A percentile compares a stretch with the other conserved stretches of the same genome.
Evolutionary conservation across 495 filamentous ascomycete species (phyloP).

Genomic region (Neurospora discreta): DNA sequence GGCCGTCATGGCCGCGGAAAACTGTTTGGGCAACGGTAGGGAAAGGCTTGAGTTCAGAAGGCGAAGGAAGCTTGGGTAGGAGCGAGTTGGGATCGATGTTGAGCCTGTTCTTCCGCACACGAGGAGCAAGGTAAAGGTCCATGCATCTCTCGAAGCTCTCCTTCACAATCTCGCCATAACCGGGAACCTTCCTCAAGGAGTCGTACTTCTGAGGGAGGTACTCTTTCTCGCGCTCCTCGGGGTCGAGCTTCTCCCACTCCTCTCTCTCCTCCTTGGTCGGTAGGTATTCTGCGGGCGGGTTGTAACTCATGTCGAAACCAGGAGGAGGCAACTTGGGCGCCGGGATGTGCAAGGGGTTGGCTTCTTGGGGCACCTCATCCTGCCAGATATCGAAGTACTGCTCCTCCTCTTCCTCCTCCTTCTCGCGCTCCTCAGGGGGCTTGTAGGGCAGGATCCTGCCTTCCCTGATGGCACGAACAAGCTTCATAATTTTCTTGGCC

Average conservation of each 20-base stretch:
- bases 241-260: conserved; percentile 79
- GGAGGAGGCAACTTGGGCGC: conserved; percentile 91
- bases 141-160: conserved; percentile 93
- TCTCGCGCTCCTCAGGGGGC: conserved; percentile 62
- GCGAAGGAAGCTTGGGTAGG: conserved; percentile 88
- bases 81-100: conserved; percentile 94
- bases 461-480: conserved; percentile 89
- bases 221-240: conserved; percentile 82
- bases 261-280: conserved; percentile 75
- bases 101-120: conserved; percentile 82
- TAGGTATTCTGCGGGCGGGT: conserved; percentile 91
- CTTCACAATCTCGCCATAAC: conserved; percentile 82
- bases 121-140: conserved; percentile 88
- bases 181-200: conserved; percentile 81
- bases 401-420: conserved; percentile 57
- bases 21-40: conserved; percentile 76
- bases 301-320: conserved; percentile 89
- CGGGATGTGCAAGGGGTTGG: conserved; percentile 90
- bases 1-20: conserved; percentile 79
- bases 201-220: conserved; percentile 74
- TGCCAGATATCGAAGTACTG: conserved; percentile 85
- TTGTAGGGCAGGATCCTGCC: conserved; percentile 89
- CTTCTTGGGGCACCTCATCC: conserved; percentile 69
- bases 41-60: conserved; percentile 87
- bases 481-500: conserved; percentile 93